Base-by-base conservation (phyloP, 2,329 filamentous ascomycete species). In the Colletotrichum sp. region DNA sequence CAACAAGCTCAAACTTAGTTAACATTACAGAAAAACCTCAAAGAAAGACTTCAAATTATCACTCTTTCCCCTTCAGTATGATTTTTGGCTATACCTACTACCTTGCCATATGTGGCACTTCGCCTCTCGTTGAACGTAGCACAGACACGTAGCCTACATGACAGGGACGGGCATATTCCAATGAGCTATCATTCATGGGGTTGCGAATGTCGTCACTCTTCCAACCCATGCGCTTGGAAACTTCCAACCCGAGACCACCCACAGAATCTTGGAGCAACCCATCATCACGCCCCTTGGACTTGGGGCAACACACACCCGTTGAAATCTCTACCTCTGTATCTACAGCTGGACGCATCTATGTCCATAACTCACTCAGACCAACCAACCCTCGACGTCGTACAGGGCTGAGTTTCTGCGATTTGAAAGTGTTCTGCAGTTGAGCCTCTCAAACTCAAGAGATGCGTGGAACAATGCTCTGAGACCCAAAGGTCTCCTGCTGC, bases 41-140 rank as follows among this genome's bases (percentile, higher is more conserved):
- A 43, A 0, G 5, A 6, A n/a, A 3, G 18, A 43, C 38, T 10
- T 43, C 1, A 2, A n/a, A 2, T 43, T 3, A 2, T 5, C 18
- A 1, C 5, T 18, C 5, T 10, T 2, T n/a, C 38, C 38, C 38
- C 38, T 43, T 4, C 1, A 3, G 9, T 3, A n/a, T 43, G 18
- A n/a, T 1, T n/a, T 18, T 43, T n/a, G 38, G 38, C 38, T n/a
- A 12, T 4, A 16, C 18, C 4, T 16, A 36, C 4, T 16, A 38
- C 34, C 18, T 1, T 43, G 1, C 9, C 7, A n/a, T 12, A 0
- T 43, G 3, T n/a, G 38, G 18, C 38, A 12, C 1, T n/a, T 43
- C 18, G 9, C 38, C 38, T 43, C 18, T 43, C 38, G 18, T 43
- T 43, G 18, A 12, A 43, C 0, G 38, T n/a, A 43, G 38, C 18